Evolutionary conservation across 495 filamentous ascomycete species (phyloP).

Genomic region (Daldinia grandis): DNA sequence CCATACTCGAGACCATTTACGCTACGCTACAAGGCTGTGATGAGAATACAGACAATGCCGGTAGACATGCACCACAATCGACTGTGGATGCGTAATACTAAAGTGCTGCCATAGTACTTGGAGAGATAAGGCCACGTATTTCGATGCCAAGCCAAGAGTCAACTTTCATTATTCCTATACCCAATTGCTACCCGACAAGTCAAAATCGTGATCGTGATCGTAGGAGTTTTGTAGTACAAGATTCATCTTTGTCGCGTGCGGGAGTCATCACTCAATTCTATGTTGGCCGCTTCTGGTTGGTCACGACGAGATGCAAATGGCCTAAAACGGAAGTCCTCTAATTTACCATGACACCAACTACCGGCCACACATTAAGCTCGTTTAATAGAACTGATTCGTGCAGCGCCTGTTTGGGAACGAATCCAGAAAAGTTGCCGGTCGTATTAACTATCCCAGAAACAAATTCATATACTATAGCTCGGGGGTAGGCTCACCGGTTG

Average conservation of each 20-base stretch:
- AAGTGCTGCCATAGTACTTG: constrained; percentile 15
- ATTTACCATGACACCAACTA: constrained; percentile 40
- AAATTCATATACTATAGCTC: constrained; percentile 34
- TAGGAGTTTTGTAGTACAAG: constrained; percentile 29
- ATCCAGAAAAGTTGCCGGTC: constrained; percentile 28
- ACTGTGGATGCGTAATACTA: constrained; percentile 21
- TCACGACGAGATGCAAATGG: constrained; percentile 42
- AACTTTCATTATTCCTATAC: background rate
- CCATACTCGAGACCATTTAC: constrained; percentile 14
- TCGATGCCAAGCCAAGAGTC: background rate
- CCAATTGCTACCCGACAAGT: constrained; percentile 24
- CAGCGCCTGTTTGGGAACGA: constrained; percentile 23
- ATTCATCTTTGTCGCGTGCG: constrained; percentile 27
- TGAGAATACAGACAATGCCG: background rate
- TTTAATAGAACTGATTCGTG: constrained; percentile 15
- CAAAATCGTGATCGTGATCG: constrained; percentile 38
- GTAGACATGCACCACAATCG: background rate
- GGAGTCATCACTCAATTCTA: constrained; percentile 34
- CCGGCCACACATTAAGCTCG: constrained; percentile 29
- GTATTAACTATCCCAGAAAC: constrained; percentile 30
- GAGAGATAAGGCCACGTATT: constrained; percentile 13
- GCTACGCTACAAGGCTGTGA: background rate
- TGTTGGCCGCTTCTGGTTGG: constrained; percentile 45
- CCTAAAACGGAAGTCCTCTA: constrained; percentile 43
- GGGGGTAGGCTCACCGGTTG: constrained; percentile 31